Evolutionary conservation across 148 eudicot species (phyloP).

Genomic region (Camellia granthamiana): DNA sequence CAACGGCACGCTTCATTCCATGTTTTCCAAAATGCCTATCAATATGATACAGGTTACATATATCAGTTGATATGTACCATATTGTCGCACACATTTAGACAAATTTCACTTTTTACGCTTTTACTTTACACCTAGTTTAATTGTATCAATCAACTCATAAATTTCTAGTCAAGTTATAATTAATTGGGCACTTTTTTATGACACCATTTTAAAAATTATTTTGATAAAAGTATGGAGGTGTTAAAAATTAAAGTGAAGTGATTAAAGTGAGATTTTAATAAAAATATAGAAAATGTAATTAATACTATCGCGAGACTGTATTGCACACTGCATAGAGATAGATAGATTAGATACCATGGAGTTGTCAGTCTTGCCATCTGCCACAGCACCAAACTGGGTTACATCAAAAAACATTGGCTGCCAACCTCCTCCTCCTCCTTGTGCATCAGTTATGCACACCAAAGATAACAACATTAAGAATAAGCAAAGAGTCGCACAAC

Average conservation of each 20-base stretch:
- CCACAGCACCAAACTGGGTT: conserved; percentile 4
- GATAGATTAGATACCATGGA: neutral
- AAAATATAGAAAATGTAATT: too few species aligned
- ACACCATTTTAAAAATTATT: too few species aligned
- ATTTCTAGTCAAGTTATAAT: too few species aligned
- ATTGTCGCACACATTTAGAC: too few species aligned
- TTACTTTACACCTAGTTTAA: neutral
- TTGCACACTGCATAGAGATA: too few species aligned
- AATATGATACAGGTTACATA: neutral
- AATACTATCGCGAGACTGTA: too few species aligned
- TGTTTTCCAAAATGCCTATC: conserved; percentile 52
- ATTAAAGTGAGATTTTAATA: too few species aligned
- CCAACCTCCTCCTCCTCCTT: neutral
- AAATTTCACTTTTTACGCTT: neutral
- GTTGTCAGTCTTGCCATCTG: conserved; percentile 18
- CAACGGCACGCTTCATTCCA: conserved; percentile 59
- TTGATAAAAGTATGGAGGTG: too few species aligned
- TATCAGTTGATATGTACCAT: neutral
- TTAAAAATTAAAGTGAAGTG: too few species aligned
- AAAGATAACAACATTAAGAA: neutral
- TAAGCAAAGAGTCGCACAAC: neutral
- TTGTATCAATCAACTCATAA: too few species aligned
- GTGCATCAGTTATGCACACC: neutral
- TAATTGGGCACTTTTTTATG: too few species aligned
- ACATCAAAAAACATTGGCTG: conserved; percentile 8